phyloP scores from a whole-genome alignment of 2,329 filamentous ascomycete species.

The Cryphonectria parasitica region DNA sequence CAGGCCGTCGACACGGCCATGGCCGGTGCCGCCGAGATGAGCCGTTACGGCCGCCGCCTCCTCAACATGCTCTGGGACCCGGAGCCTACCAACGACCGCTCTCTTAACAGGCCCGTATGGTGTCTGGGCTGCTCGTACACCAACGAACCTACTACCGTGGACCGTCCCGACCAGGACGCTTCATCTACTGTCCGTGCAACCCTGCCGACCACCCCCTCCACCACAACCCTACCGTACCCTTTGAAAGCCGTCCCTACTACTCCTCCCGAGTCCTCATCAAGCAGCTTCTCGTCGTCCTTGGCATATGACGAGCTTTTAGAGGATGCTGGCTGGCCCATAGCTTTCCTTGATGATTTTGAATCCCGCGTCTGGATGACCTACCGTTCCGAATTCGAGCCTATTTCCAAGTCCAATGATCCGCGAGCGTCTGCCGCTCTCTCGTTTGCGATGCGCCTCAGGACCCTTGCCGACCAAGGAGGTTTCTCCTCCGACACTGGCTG shows the following conservation, averaged over 20 bases:
- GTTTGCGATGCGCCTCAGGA: constrained; percentile 82
- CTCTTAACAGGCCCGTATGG: constrained; percentile 75
- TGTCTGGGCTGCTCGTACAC: constrained; percentile 67
- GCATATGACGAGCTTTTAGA: constrained; percentile 50
- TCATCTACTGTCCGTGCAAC: constrained; percentile 28
- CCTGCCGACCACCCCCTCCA: constrained; percentile 27
- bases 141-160: constrained; percentile 38
- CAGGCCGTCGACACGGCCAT: constrained; percentile 44
- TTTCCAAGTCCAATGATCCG: constrained; percentile 77
- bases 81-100: constrained; percentile 77
- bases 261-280: constrained; percentile 52
- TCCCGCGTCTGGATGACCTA: constrained; percentile 97
- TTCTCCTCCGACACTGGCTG: constrained; percentile 95
- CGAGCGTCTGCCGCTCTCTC: constrained; percentile 74
- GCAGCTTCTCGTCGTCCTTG: constrained; percentile 56
- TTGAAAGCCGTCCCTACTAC: constrained; percentile 44
- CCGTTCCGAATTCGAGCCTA: constrained; percentile 81
- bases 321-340: constrained; percentile 74
- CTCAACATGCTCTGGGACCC: constrained; percentile 94
- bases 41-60: constrained; percentile 76
- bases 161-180: constrained; percentile 22
- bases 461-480: constrained; percentile 73
- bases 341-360: constrained; percentile 91
- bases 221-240: constrained; percentile 16
- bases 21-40: constrained; percentile 53